Evolutionary conservation across 1,284 basidiomycete genomes (phyloP).

Genomic region (Cystobasidium slooffiae): DNA sequence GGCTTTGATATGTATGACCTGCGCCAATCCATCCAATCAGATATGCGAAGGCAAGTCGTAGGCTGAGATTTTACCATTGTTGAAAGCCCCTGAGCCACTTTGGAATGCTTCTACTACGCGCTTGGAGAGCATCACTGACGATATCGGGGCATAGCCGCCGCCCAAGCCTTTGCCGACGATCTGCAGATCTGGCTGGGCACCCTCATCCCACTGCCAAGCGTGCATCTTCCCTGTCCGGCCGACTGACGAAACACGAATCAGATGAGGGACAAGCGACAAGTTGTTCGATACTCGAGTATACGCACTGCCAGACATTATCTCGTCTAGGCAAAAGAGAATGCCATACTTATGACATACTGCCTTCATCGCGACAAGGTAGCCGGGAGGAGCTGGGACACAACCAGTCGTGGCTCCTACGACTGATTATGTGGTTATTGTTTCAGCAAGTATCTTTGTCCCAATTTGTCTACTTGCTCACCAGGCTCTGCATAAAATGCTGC

Average conservation of each 20-base stretch:
- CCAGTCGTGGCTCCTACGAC: conserved; percentile 78
- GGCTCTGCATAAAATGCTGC: conserved; percentile 57
- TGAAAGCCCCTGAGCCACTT: conserved; percentile 63
- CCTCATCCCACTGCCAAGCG: conserved; percentile 80
- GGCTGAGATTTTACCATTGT: conserved; percentile 61
- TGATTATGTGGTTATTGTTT: too few relatives aligned
- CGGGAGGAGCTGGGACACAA: conserved; percentile 53
- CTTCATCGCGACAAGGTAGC: conserved; percentile 68
- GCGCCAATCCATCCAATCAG: conserved; percentile 58
- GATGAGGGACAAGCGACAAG: not conserved
- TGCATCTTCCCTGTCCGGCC: conserved; percentile 76
- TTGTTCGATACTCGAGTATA: conserved; percentile 61
- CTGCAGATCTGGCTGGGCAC: conserved; percentile 71
- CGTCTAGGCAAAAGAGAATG: conserved; percentile 82
- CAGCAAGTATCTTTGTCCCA: too few relatives aligned
- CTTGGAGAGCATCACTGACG: conserved; percentile 74
- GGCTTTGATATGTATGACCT: conserved; percentile 83
- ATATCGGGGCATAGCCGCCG: conserved; percentile 73
- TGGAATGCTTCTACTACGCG: conserved; percentile 71
- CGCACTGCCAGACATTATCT: conserved; percentile 75
- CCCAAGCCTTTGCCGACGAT: conserved; percentile 83
- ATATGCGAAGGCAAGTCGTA: not conserved
- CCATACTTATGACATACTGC: conserved; percentile 84
- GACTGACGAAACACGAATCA: conserved; percentile 56
- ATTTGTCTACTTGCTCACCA: conserved; percentile 64